Evolutionary conservation across 805 yeast genomes (phyloP).

Genomic region (Pichia phayaonensis): DNA sequence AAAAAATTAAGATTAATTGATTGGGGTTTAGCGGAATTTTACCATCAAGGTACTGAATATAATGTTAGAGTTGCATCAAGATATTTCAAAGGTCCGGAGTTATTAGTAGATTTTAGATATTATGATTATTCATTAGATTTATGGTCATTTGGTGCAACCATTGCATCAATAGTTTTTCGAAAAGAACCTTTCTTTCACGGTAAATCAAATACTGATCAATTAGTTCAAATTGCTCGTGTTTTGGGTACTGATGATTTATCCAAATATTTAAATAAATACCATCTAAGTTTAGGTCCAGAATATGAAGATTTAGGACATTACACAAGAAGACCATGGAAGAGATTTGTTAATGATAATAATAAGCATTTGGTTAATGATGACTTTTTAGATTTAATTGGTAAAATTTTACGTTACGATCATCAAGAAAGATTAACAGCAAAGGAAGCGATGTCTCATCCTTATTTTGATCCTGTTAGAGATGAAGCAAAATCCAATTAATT

Average conservation of each 20-base stretch:
- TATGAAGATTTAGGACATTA: conserved; percentile 71
- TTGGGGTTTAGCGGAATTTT: conserved; percentile 95
- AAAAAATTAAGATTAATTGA: conserved; percentile 74
- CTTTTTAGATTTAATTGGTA: conserved; percentile 74
- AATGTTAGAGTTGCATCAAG: conserved; percentile 92
- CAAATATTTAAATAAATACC: conserved; percentile 63
- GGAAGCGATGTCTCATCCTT: conserved; percentile 75
- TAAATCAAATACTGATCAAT: conserved; percentile 81
- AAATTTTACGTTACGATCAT: conserved; percentile 77
- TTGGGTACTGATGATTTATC: conserved; percentile 78
- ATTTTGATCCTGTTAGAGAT: conserved; percentile 28
- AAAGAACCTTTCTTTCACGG: conserved; percentile 93
- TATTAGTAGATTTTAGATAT: conserved; percentile 75
- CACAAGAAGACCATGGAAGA: conserved; percentile 79
- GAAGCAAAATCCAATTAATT: conserved; percentile 3
- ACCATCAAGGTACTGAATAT: conserved; percentile 82
- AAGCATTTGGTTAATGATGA: conserved; percentile 60
- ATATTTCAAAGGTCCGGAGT: conserved; percentile 89
- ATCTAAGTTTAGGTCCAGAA: conserved; percentile 62
- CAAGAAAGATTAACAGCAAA: conserved; percentile 81
- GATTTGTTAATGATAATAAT: conserved; percentile 66
- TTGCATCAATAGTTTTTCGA: conserved; percentile 84
- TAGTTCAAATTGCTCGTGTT: conserved; percentile 81
- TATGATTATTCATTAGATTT: conserved; percentile 88
- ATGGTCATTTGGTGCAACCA: conserved; percentile 92